Evolutionary conservation across 1,284 basidiomycete genomes (phyloP), one percentile per base, ranked within the genome.

Genomic region (Retiboletus fuscus): DNA sequence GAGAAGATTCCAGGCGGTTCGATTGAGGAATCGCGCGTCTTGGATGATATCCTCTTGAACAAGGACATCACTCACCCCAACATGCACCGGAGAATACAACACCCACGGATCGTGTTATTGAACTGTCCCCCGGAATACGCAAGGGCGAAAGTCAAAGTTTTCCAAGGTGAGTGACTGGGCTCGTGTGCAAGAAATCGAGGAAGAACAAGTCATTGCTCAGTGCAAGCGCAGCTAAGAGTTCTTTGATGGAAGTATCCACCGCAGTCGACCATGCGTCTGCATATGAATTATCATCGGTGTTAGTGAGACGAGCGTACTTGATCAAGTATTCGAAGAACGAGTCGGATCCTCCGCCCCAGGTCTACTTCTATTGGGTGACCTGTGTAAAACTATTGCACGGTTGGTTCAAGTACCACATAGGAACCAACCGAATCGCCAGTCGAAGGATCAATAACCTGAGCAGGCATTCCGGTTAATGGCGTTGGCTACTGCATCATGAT

Each of bases 51-150:
- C 72, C 97, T 99, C 93, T 84, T 99, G 80, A 99, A 98, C 91
- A 99, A 99, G 88, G 97, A 99, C 83, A 95, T 99, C 77, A 98
- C 97, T 0, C 98, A 99, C 84, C 97, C 97, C 39, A 94, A 96
- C 81, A 99, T 99, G 97, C 88, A 97, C 72, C 85, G 97, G 72
- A 87, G 96, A 76, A 99, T 99, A 82, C 90, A 89, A 75, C 95
- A 96, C 78, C 98, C 97, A 10, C 86, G 97, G 30, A 95, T 99
- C 73, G 86, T 99, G 44, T 85, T 99, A 62, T 87, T 99, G 69
- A 97, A 99, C 84, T 99, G 97, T 84, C 96, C 97, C 24, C 85
- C 99, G 69, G 98, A 99, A 86, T 99, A 99, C 87, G 99, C 99
- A 99, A 99, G 88, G 97, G 97, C 60, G 98, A 99, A 86, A 93